Conservation (phyloP, 192 early-diverging fungal genomes). For the Coemansia sp. region DNA sequence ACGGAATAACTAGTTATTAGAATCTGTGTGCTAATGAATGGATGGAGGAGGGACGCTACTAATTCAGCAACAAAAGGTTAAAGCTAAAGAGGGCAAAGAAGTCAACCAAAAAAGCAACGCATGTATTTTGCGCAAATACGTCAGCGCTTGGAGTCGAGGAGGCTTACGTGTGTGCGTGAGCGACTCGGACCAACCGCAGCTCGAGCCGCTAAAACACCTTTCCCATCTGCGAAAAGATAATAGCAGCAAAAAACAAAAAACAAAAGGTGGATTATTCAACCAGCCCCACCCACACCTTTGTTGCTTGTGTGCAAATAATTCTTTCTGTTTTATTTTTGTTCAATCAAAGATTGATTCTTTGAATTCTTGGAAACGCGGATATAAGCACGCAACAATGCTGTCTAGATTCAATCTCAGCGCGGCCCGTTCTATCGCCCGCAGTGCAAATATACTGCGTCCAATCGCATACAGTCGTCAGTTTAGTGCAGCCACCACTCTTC, state of each 20-base stretch:
- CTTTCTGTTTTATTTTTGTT: background rate
- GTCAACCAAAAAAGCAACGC: background rate
- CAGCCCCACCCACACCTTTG: background rate
- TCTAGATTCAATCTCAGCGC: constrained; percentile 34
- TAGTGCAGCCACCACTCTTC: constrained; percentile 17
- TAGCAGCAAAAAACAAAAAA: too few relatives aligned
- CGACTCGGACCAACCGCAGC: background rate
- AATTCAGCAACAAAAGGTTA: background rate
- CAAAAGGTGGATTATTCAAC: too few relatives aligned
- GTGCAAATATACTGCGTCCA: constrained; percentile 1
- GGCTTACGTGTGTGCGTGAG: background rate
- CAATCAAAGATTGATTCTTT: background rate
- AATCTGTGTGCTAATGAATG: background rate
- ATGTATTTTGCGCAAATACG: background rate
- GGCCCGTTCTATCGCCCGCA: background rate
- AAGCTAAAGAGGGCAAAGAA: background rate
- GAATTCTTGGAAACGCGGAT: background rate
- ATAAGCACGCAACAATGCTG: constrained; percentile 22
- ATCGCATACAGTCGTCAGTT: constrained; percentile 19
- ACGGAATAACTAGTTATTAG: background rate
- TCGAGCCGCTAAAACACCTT: background rate
- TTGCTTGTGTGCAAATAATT: background rate
- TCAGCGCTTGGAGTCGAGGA: background rate
- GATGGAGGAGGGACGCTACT: background rate
- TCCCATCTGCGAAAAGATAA: background rate